A percentile compares a stretch with the other conserved stretches of the same genome.
phyloP scores from a whole-genome alignment of 768 basidiomycete genomes.

The Cubamyces lactineus region DNA sequence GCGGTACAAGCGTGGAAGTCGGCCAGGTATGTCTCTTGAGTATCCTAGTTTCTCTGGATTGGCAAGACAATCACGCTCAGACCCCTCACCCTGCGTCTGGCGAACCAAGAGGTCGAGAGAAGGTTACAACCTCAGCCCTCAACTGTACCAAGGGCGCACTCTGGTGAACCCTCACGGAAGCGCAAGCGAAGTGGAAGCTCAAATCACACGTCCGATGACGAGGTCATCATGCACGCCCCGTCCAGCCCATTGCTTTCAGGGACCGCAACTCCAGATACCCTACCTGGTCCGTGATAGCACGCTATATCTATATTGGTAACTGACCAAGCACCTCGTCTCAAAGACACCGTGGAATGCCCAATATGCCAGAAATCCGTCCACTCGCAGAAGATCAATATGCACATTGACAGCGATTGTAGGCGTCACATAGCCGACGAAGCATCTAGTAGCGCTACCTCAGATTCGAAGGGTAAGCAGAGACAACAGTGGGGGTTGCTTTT shows the following conservation, averaged over 20 bases:
- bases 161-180: not conserved
- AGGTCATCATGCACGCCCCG: slow-evolving; percentile 4
- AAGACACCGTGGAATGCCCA: slow-evolving; percentile 58
- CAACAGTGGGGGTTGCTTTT: slow-evolving; percentile 32
- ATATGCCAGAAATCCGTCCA: slow-evolving; percentile 54
- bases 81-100: slow-evolving; percentile 23
- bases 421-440: slow-evolving; percentile 27
- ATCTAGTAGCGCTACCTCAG: slow-evolving; percentile 24
- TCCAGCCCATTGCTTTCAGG: slow-evolving; percentile 17
- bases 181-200: slow-evolving; percentile 31
- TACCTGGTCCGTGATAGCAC: not conserved
- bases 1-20: slow-evolving; percentile 70
- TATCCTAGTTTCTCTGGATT: no score
- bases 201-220: slow-evolving; percentile 7
- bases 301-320: no score
- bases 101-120: slow-evolving; percentile 11
- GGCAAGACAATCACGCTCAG: slow-evolving; percentile 10
- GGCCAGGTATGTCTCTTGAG: slow-evolving; percentile 54
- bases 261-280: slow-evolving; percentile 11
- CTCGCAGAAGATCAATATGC: slow-evolving; percentile 56
- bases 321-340: no score
- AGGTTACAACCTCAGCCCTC: not conserved
- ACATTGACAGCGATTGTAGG: slow-evolving; percentile 67
- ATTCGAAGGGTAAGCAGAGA: slow-evolving; percentile 42
- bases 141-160: not conserved